These are phyloP conservation scores for Hyaloscypha finlandica DNA, from an alignment of 495 filamentous ascomycete genomes.

Conservation along the genomic window DNA sequence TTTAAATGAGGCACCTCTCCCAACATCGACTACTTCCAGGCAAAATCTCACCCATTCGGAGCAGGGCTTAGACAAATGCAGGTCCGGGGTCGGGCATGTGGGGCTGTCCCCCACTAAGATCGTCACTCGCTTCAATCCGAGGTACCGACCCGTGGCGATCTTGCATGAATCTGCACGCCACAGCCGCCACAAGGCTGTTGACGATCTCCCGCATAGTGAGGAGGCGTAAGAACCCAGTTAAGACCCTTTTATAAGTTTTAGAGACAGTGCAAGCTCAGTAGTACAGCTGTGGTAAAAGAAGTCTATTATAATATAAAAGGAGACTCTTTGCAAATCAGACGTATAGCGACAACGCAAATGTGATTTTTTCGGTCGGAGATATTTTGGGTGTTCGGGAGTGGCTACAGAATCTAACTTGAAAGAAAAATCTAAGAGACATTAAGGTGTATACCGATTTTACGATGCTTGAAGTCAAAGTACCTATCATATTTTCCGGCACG, in stretches of 20 bases:
- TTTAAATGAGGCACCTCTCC: conserved; percentile 15
- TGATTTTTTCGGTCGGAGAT: too few relatives aligned
- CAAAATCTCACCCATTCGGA: neutral
- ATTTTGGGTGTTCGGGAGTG: too few relatives aligned
- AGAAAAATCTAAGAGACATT: too few relatives aligned
- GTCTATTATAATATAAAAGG: conserved; percentile 31
- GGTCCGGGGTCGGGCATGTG: too few relatives aligned
- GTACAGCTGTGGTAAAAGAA: conserved; percentile 31
- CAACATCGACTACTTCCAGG: conserved; percentile 10
- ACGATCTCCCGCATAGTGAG: conserved; percentile 9
- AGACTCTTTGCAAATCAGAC: too few relatives aligned
- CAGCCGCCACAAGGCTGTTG: conserved; percentile 28
- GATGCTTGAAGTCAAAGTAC: too few relatives aligned
- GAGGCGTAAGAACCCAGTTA: conserved; percentile 14
- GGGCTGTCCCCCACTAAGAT: conserved; percentile 5
- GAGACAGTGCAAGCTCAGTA: conserved; percentile 30
- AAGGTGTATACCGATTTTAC: too few relatives aligned
- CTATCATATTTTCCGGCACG: too few relatives aligned
- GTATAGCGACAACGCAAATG: too few relatives aligned
- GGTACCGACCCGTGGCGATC: too few relatives aligned
- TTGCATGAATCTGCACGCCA: too few relatives aligned
- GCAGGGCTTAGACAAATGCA: neutral
- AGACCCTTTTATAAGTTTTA: conserved; percentile 26
- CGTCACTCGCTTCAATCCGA: conserved; percentile 9
- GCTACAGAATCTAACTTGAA: too few relatives aligned